phyloP scores from a whole-genome alignment of 768 basidiomycete species.

The Pleurotus salmoneostramineus region DNA sequence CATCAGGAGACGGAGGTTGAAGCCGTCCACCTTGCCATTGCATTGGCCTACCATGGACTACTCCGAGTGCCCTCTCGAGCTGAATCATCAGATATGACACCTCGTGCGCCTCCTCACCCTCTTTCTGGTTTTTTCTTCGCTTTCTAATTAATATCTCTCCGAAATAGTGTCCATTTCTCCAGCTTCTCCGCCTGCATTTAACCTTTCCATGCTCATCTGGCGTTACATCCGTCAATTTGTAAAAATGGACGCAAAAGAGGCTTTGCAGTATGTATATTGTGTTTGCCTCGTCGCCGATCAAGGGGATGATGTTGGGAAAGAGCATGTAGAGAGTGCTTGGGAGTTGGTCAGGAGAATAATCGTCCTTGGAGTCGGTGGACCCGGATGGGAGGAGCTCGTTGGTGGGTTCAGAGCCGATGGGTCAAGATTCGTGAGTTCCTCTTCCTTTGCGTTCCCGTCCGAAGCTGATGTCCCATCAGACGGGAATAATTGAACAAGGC shows the following conservation, averaged over 20 bases:
- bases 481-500: conserved; percentile 84
- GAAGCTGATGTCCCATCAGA: conserved; percentile 37
- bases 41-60: conserved; percentile 89
- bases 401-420: conserved; percentile 92
- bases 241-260: conserved; percentile 89
- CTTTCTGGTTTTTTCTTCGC: background rate
- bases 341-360: conserved; percentile 77
- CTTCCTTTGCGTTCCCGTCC: background rate
- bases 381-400: conserved; percentile 89
- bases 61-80: conserved; percentile 78
- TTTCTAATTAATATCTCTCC: too few relatives aligned
- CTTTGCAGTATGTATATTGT: conserved; percentile 91
- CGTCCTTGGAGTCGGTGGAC: conserved; percentile 71
- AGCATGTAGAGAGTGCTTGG: conserved; percentile 81
- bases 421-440: conserved; percentile 70
- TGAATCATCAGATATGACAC: conserved; percentile 83
- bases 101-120: conserved; percentile 44
- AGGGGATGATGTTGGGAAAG: conserved; percentile 63
- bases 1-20: conserved; percentile 86
- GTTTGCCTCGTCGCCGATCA: conserved; percentile 78
- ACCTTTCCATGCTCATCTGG: conserved; percentile 83
- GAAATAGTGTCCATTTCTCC: conserved; percentile 73
- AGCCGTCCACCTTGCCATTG: conserved; percentile 91
- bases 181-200: conserved; percentile 66
- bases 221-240: conserved; percentile 92